Evolutionary conservation across 169 alveolate species (phyloP).

Genomic region (Plasmodium inui): DNA sequence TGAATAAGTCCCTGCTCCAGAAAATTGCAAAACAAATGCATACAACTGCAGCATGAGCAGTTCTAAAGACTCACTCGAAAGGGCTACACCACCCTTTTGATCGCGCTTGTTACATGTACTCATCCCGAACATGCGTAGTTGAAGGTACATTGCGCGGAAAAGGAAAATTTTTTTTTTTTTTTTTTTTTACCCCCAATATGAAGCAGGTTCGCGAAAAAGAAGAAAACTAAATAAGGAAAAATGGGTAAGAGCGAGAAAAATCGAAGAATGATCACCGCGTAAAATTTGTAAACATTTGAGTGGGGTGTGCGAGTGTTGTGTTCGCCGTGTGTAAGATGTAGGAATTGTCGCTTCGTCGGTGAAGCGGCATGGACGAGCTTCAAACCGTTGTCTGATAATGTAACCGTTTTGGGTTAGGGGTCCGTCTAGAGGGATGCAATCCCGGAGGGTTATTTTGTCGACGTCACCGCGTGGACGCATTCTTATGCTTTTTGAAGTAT

Average conservation of each 20-base stretch:
- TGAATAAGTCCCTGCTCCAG: neutral
- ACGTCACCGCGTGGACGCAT: neutral
- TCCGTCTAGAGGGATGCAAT: neutral
- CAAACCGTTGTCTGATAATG: neutral
- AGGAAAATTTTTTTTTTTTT: neutral
- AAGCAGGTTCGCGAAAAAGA: neutral
- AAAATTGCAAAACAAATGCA: neutral
- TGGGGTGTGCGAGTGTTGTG: neutral
- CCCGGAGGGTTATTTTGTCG: neutral
- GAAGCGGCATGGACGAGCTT: neutral
- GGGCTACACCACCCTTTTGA: neutral
- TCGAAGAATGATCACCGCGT: neutral
- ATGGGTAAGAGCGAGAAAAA: constrained; percentile 27
- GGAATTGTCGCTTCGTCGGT: neutral
- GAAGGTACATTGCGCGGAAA: neutral
- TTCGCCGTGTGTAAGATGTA: neutral
- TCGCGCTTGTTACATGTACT: neutral
- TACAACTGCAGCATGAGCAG: neutral
- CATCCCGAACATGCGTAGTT: neutral
- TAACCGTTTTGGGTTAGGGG: neutral
- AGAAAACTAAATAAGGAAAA: constrained; percentile 17
- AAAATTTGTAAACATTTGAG: neutral
- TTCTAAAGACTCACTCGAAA: neutral
- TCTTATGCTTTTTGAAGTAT: no score
- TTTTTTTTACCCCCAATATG: neutral